These are phyloP conservation scores for Carex cristatella DNA, from an alignment of 176 grass and related monocot genomes.

Conservation along the genomic window DNA sequence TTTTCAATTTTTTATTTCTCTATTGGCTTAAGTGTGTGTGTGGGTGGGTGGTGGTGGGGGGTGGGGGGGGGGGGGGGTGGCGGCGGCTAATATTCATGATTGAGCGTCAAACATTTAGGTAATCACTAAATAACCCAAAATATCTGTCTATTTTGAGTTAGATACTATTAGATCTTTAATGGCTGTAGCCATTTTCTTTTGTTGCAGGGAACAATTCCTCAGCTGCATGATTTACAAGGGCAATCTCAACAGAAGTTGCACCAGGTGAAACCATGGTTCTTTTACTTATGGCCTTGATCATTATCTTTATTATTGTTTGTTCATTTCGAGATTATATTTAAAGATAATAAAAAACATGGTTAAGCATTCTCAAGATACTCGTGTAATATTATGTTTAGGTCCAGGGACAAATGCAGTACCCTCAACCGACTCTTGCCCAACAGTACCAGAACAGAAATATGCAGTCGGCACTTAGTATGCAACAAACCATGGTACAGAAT, in stretches of 20 bases:
- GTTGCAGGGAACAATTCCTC: constrained; percentile 71
- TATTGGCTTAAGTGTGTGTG: not conserved
- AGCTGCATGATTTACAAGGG: constrained; percentile 81
- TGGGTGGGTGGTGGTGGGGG: no score
- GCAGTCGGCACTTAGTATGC: constrained; percentile 58
- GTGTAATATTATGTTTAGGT: constrained; percentile 38
- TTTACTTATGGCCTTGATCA: constrained; percentile 12
- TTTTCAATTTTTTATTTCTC: not conserved
- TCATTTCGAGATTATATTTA: constrained; percentile 10
- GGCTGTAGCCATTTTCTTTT: constrained; percentile 11
- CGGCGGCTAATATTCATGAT: not conserved
- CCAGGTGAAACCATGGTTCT: constrained; percentile 41
- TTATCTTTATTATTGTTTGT: not conserved
- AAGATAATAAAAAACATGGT: constrained; percentile 9
- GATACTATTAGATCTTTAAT: not conserved
- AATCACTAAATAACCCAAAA: not conserved
- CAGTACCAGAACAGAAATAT: constrained; percentile 82
- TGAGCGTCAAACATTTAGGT: not conserved
- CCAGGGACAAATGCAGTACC: constrained; percentile 85
- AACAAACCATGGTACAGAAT: constrained; percentile 67
- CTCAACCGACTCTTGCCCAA: constrained; percentile 59
- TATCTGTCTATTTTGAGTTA: not conserved
- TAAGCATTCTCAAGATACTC: not conserved
- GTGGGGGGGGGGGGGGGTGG: no score
- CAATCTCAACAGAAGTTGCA: constrained; percentile 78